phyloP scores from a whole-genome alignment of 164 flowering plant genomes.

The Tetrastigma voinierianum region DNA sequence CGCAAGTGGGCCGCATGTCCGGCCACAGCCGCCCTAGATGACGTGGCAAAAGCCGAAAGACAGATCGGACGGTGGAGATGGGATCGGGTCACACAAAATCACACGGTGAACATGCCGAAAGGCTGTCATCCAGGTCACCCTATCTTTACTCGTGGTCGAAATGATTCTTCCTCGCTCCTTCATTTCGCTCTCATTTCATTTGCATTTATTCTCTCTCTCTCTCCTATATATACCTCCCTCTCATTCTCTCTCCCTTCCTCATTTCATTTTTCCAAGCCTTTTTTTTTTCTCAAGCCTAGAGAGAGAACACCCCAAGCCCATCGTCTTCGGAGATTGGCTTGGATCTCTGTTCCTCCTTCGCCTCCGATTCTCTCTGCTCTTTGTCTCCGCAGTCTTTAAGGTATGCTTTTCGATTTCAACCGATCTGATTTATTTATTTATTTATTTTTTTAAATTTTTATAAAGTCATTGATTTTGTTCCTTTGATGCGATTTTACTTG shows the following conservation, averaged over 20 bases:
- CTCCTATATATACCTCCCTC: not conserved
- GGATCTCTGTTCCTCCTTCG: not conserved
- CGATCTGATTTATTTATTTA: not conserved
- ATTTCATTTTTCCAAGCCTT: not conserved
- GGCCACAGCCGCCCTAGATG: not conserved
- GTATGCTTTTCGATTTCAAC: not conserved
- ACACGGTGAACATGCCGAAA: slow-evolving; percentile 13
- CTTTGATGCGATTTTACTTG: not conserved
- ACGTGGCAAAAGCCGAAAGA: not conserved
- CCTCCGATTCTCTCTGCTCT: not conserved
- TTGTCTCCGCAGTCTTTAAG: not conserved
- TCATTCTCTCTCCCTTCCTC: not conserved
- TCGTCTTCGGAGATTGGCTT: slow-evolving; percentile 14
- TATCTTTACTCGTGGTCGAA: slow-evolving; percentile 34
- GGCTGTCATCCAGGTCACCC: slow-evolving; percentile 47
- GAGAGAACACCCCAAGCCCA: slow-evolving; percentile 9
- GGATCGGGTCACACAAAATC: not conserved
- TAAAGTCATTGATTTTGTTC: not conserved
- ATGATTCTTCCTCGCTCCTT: slow-evolving; percentile 23
- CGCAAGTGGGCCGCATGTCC: not conserved
- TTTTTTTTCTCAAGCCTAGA: not conserved
- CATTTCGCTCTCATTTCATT: slow-evolving; percentile 24
- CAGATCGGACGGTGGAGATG: slow-evolving; percentile 6
- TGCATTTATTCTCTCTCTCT: slow-evolving; percentile 11
- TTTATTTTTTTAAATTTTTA: not conserved